Percentiles rank a stretch among this genome's conserved stretches.
phyloP scores from a whole-genome alignment of 1,284 basidiomycete genomes.

The Cutaneotrichosporon arboriforme region DNA sequence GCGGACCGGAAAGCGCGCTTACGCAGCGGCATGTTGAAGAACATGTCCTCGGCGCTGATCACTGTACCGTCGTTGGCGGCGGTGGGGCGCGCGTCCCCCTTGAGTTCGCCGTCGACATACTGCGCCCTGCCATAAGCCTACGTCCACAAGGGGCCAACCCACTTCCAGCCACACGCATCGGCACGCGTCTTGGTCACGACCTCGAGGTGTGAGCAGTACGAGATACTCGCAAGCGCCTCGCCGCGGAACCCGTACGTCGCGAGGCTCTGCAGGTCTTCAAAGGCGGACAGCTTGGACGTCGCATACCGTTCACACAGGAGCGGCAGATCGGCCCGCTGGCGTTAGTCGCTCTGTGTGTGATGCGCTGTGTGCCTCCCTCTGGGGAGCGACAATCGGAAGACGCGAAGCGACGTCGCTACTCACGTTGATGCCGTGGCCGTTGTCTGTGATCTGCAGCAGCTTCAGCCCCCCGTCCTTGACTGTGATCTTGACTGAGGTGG shows the following conservation, averaged over 20 bases:
- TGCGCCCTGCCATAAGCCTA: constrained; percentile 56
- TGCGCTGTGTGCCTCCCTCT: background rate
- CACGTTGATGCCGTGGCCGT: constrained; percentile 88
- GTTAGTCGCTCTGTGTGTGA: background rate
- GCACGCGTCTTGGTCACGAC: constrained; percentile 81
- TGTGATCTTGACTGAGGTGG: constrained; percentile 78
- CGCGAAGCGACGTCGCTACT: constrained; percentile 27
- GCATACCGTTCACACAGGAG: constrained; percentile 93
- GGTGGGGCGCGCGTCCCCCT: constrained; percentile 74
- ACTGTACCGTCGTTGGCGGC: constrained; percentile 93
- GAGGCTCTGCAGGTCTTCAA: constrained; percentile 78
- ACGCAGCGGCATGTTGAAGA: constrained; percentile 89
- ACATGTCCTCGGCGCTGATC: constrained; percentile 90
- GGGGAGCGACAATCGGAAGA: background rate
- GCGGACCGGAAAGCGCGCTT: constrained; percentile 75
- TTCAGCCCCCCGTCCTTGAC: constrained; percentile 96
- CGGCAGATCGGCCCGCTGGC: constrained; percentile 66
- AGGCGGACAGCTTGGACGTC: constrained; percentile 84
- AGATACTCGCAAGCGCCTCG: constrained; percentile 94
- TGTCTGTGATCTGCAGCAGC: constrained; percentile 91
- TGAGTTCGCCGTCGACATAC: constrained; percentile 69
- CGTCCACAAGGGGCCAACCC: constrained; percentile 34
- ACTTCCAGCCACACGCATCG: constrained; percentile 87
- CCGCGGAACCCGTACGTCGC: constrained; percentile 95
- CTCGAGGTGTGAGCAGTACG: constrained; percentile 83